Base-by-base conservation (phyloP, 768 basidiomycete species). In the Suillus sp. region DNA sequence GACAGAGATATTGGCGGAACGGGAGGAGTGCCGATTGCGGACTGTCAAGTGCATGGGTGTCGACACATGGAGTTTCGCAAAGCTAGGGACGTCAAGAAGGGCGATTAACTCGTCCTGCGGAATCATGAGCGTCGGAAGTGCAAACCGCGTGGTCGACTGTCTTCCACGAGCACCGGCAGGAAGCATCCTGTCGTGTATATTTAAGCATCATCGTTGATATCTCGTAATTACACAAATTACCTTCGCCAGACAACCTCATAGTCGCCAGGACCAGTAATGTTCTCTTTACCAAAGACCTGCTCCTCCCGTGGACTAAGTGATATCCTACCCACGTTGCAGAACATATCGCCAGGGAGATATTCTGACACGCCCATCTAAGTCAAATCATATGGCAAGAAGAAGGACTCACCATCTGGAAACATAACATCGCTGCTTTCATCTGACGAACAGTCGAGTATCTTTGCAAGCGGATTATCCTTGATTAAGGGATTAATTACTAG, bases 1-100 rank as follows among this genome's bases (percentile, higher is more conserved):
- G 10, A 95, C 81, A 13, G 84, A 79, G 38, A 96, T 74, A 66
- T 87, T 88, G 0, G 90, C 89, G 2, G 92, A 85, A 40, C 87
- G 83, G 9, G 79, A 78, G 3, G 83, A 80, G 64, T 88, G 82
- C 61, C 84, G 76, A 72, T 93, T 93, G 70, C 94, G 85, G 63
- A 91, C 74, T 65, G 78, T 83, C 57, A 90, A 73, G 57, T 80
- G 76, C 34, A 93, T 79, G 3, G 80, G 72, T 20, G 87, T 72
- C 0, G 88, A 86, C 2, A 75, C 70, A 69, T 95, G 93, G 4
- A 95, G 79, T 43, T 75, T 83, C 10, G 87, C 89, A 3, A 76
- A 80, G 0, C 90, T 77, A 0, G 92, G 90, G 2, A 86, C 78
- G 62, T 81, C 75, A 6, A 95, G 78, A 2, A 90, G 78, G 4